Percentiles rank a stretch among this genome's conserved stretches.
Conservation (phyloP, 2,329 filamentous ascomycete species). For the Colletotrichum costaricense region DNA sequence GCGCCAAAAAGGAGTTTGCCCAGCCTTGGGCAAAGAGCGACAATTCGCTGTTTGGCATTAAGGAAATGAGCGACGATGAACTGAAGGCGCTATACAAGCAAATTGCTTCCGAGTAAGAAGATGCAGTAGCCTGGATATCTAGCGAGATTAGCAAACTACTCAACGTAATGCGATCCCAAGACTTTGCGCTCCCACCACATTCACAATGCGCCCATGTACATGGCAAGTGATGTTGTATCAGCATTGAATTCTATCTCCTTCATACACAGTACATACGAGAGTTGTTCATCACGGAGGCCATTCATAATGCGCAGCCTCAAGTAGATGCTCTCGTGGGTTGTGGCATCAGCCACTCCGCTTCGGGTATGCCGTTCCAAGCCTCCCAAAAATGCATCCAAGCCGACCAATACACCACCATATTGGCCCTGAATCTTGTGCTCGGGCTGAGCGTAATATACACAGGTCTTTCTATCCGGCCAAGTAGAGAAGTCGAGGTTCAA, state of each 20-base stretch:
- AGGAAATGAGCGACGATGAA: constrained; percentile 38
- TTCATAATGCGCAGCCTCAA: constrained; percentile 23
- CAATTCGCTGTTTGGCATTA: constrained; percentile 38
- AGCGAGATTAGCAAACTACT: background rate
- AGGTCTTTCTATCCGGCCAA: constrained; percentile 19
- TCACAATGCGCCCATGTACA: background rate
- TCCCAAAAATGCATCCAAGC: constrained; percentile 34
- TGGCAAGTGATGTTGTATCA: constrained; percentile 13
- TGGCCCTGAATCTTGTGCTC: constrained; percentile 23
- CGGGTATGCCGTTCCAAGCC: constrained; percentile 27
- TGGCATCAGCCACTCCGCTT: constrained; percentile 22
- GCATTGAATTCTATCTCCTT: constrained; percentile 36
- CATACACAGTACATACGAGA: constrained; percentile 37
- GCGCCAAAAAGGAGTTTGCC: constrained; percentile 33
- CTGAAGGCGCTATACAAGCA: constrained; percentile 36
- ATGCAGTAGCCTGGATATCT: background rate
- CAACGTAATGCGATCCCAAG: no score
- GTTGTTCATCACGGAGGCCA: constrained; percentile 24
- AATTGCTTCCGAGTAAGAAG: constrained; percentile 19
- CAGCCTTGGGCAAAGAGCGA: constrained; percentile 35
- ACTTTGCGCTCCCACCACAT: background rate
- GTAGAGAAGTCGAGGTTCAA: constrained; percentile 26
- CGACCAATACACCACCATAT: constrained; percentile 29
- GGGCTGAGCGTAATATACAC: constrained; percentile 37
- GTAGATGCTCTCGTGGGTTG: constrained; percentile 19